Base-by-base conservation (phyloP, 1,284 basidiomycete species). In the Ustilago loliicola region DNA sequence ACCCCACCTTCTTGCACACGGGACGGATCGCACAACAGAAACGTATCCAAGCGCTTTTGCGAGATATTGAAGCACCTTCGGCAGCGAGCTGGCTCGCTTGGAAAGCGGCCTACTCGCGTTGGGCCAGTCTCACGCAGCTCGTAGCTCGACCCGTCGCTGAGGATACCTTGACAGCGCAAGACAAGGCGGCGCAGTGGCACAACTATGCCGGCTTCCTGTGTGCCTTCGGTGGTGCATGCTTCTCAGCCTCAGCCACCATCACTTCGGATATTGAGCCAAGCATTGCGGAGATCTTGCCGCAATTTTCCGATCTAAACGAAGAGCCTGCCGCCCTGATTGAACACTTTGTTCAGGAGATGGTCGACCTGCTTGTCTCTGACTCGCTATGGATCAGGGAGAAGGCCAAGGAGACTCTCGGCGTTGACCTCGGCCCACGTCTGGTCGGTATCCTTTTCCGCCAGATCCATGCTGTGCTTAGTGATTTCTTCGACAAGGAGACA, bases 181-280 rank as follows among this genome's bases (percentile, higher is more conserved):
- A 82, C 36, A 82, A 80, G 64, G 83, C 83, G 2, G 81, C 80
- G 1, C 81, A 94, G 78, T 97, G 95, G 95, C 92, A 94, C 83
- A 95, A 96, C 85, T 88, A 94, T 25, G 92, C 93, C 0, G 88
- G 94, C 30, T 94, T 93, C 86, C 87, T 96, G 48, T 91, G 93
- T 19, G 90, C 93, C 1, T 90, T 93, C 29, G 91, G 92, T 42
- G 91, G 92, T 2, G 89, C 91, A 6, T 93, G 92, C 73, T 73
- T 76, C 36, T 65, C 63, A 23, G 60, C 66, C 15, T 72, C 66
- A 21, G 53, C 25, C 21, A 21, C 19, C 36, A 63, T 78, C 54
- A 67, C 47, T 19, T 60, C 51, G 1, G 56, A 66, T 36, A 63
- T 66, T 53, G 64, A 71, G 36, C 64, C 67, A 3, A 62, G 57